Conservation (phyloP, 345 rosid genomes). For the Salix koriyanagi region DNA sequence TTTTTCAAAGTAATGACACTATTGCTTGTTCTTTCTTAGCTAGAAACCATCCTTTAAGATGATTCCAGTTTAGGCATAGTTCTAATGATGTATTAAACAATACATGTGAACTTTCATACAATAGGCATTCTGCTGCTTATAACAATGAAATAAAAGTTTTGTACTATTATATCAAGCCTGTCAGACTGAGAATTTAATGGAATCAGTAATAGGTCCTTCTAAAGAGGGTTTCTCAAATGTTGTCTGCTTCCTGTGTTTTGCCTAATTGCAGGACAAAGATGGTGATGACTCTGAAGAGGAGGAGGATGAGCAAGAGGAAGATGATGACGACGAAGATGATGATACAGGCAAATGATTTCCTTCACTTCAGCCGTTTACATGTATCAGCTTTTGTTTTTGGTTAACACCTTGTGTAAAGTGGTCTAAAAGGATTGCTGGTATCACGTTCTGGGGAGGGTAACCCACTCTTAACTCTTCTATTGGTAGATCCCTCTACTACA, state of each 20-base stretch:
- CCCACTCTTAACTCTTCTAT: slow-evolving; percentile 14
- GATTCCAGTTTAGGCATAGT: neutral
- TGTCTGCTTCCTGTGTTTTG: slow-evolving; percentile 3
- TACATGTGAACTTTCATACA: neutral
- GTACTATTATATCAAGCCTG: neutral
- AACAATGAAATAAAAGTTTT: neutral
- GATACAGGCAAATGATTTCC: slow-evolving; percentile 29
- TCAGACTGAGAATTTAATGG: neutral
- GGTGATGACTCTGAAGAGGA: slow-evolving; percentile 52
- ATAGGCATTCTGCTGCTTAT: neutral
- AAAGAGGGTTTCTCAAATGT: neutral
- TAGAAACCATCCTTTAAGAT: neutral
- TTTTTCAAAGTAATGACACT: neutral
- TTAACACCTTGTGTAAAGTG: slow-evolving; percentile 36
- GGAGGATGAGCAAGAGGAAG: slow-evolving; percentile 41
- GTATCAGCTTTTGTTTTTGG: slow-evolving; percentile 9
- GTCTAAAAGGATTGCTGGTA: slow-evolving; percentile 27
- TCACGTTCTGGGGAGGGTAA: slow-evolving; percentile 21
- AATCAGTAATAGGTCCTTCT: neutral
- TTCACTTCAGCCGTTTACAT: neutral
- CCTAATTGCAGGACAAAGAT: slow-evolving; percentile 43
- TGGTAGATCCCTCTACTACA: slow-evolving; percentile 17
- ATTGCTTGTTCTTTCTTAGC: neutral
- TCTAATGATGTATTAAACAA: neutral
- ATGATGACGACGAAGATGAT: slow-evolving; percentile 23